Evolutionary conservation across 441 rosid genomes (phyloP).

Genomic region (Dalechampia spathulata): DNA sequence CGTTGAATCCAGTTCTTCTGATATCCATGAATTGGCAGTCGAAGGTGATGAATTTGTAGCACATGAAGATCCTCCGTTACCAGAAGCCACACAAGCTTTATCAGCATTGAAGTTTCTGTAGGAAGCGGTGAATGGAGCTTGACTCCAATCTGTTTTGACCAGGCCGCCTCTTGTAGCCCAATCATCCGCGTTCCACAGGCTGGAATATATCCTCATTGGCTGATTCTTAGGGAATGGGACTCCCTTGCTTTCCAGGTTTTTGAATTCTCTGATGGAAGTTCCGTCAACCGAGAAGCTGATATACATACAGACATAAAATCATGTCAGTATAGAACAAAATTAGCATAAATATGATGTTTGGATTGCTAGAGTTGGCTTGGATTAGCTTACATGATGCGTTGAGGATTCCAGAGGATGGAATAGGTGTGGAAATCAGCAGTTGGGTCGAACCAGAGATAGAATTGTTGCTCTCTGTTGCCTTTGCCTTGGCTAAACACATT

Average conservation of each 20-base stretch:
- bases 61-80: slow-evolving; percentile 15
- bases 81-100: slow-evolving; percentile 30
- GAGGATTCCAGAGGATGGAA: slow-evolving; percentile 61
- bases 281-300: slow-evolving; percentile 34
- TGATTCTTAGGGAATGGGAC: slow-evolving; percentile 34
- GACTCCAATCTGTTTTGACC: slow-evolving; percentile 33
- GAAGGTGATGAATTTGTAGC: slow-evolving; percentile 3
- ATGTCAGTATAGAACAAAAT: neutral
- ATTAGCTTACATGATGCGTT: slow-evolving; percentile 31
- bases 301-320: neutral
- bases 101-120: slow-evolving; percentile 31
- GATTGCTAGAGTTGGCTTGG: too few relatives aligned
- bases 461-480: slow-evolving; percentile 62
- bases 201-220: slow-evolving; percentile 32
- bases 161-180: slow-evolving; percentile 20
- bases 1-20: slow-evolving; percentile 20
- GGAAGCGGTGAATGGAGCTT: slow-evolving; percentile 34
- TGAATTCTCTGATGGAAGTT: slow-evolving; percentile 36
- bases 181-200: slow-evolving; percentile 21
- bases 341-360: neutral
- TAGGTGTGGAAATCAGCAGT: slow-evolving; percentile 59
- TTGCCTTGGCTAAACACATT: slow-evolving; percentile 47
- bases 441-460: slow-evolving; percentile 64
- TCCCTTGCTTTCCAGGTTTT: slow-evolving; percentile 29
- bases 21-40: slow-evolving; percentile 10